Conservation (phyloP, 2,329 filamentous ascomycete genomes). For the Calonectria henricotiae region DNA sequence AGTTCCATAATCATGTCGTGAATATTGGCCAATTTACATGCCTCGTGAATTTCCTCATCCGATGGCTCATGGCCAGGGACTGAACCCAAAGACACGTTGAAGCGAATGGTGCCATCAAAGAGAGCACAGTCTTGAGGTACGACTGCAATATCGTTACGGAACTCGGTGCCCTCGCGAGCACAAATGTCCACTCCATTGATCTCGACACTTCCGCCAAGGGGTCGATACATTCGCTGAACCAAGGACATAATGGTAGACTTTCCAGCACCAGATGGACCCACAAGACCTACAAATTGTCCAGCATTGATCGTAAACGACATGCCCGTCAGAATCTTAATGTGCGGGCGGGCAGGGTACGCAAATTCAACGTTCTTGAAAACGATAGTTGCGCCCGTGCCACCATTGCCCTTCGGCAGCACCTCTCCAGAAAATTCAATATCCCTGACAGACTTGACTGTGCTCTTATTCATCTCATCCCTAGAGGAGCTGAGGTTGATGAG, state of each 20-base stretch:
- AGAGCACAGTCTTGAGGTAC: conserved; percentile 74
- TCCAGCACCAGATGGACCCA: conserved; percentile 77
- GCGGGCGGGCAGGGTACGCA: conserved; percentile 76
- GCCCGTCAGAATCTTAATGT: conserved; percentile 71
- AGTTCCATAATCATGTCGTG: conserved; percentile 77
- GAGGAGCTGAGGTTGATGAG: conserved; percentile 65
- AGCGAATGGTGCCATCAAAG: conserved; percentile 71
- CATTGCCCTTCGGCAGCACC: conserved; percentile 43
- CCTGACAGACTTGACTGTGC: conserved; percentile 39
- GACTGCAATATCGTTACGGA: conserved; percentile 70
- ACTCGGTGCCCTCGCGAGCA: conserved; percentile 60
- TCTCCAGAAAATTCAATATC: conserved; percentile 62
- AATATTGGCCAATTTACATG: conserved; percentile 79
- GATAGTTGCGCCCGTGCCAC: conserved; percentile 63
- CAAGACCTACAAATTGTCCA: conserved; percentile 76
- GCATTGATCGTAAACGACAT: conserved; percentile 72
- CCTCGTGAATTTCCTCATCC: conserved; percentile 76
- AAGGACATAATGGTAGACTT: conserved; percentile 78
- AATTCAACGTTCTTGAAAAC: conserved; percentile 75
- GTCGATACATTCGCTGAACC: conserved; percentile 67
- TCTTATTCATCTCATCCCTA: conserved; percentile 43
- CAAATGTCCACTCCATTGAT: conserved; percentile 67
- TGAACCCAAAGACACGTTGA: conserved; percentile 72
- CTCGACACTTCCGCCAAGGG: conserved; percentile 60
- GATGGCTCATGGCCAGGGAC: conserved; percentile 70